Percentiles rank a stretch among this genome's conserved stretches.
Conservation (phyloP, 148 eudicot species). For the Persicaria maculosa region DNA sequence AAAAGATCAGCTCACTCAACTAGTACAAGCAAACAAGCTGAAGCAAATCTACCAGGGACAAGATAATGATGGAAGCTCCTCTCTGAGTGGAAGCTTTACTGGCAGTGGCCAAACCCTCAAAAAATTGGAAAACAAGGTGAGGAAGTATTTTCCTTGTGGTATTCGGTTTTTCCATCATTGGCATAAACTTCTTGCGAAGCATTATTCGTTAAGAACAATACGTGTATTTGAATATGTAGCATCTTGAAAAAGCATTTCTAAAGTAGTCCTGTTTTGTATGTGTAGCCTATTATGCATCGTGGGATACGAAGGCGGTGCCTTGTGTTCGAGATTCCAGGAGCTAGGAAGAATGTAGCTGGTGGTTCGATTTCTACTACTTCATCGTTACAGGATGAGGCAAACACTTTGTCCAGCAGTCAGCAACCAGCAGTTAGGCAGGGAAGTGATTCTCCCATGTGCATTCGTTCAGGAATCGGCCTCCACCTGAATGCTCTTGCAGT, state of each 20-base stretch:
- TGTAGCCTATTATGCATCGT: slow-evolving; percentile 52
- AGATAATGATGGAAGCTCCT: slow-evolving; percentile 27
- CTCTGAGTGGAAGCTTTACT: slow-evolving; percentile 22
- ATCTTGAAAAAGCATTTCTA: neutral
- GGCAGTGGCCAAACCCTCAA: slow-evolving; percentile 28
- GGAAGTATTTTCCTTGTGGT: slow-evolving; percentile 4
- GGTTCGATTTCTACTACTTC: slow-evolving; percentile 32
- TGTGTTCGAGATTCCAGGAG: slow-evolving; percentile 66
- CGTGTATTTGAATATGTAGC: neutral
- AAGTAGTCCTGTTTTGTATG: slow-evolving; percentile 5
- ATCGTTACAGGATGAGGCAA: slow-evolving; percentile 30
- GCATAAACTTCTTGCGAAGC: neutral
- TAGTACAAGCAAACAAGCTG: slow-evolving; percentile 7
- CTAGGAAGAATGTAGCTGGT: slow-evolving; percentile 41
- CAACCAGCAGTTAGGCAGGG: slow-evolving; percentile 28
- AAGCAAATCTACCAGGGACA: slow-evolving; percentile 34
- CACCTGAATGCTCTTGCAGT: slow-evolving; percentile 87
- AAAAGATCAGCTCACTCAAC: slow-evolving; percentile 16
- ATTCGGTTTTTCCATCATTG: neutral
- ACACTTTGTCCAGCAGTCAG: slow-evolving; percentile 23
- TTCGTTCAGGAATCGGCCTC: slow-evolving; percentile 81
- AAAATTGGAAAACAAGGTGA: slow-evolving; percentile 56
- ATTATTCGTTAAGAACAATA: neutral
- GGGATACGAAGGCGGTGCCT: slow-evolving; percentile 89
- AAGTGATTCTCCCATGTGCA: slow-evolving; percentile 35